Evolutionary conservation across 2,329 filamentous ascomycete species (phyloP).

Genomic region (Clonostachys rosea): DNA sequence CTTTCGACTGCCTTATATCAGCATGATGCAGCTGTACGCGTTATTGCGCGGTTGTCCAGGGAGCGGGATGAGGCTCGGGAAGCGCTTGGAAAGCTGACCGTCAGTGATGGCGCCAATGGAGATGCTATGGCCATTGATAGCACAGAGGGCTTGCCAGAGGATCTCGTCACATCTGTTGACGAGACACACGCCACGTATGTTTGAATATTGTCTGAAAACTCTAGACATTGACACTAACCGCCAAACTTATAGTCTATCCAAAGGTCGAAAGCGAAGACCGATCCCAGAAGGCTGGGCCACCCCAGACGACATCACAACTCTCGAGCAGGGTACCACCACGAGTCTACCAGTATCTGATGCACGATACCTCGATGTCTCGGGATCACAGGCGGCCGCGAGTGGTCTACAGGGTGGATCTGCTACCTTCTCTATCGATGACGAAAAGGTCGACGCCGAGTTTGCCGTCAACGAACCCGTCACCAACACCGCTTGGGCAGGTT

Average conservation of each 20-base stretch:
- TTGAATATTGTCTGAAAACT: not conserved
- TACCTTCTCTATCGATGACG: constrained; percentile 68
- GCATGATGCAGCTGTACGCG: constrained; percentile 92
- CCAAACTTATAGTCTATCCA: constrained; percentile 60
- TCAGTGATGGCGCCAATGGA: constrained; percentile 54
- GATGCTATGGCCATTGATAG: constrained; percentile 92
- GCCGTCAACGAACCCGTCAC: constrained; percentile 66
- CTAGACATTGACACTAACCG: not conserved
- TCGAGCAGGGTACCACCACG: constrained; percentile 38
- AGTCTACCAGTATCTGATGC: constrained; percentile 41
- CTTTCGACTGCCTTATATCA: constrained; percentile 92
- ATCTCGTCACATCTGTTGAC: constrained; percentile 69
- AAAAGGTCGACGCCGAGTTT: constrained; percentile 63
- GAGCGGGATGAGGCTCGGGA: constrained; percentile 91
- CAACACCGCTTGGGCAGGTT: constrained; percentile 57
- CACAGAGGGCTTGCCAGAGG: constrained; percentile 67
- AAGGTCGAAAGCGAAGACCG: constrained; percentile 83
- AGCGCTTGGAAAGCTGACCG: constrained; percentile 79
- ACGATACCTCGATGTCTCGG: constrained; percentile 44
- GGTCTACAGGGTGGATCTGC: constrained; percentile 70
- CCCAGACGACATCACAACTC: constrained; percentile 58
- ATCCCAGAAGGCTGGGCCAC: constrained; percentile 83
- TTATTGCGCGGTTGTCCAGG: constrained; percentile 85
- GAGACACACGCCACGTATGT: constrained; percentile 75
- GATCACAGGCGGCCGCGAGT: constrained; percentile 67